phyloP scores from a whole-genome alignment of 2,329 filamentous ascomycete genomes.

The Botryotinia convoluta region DNA sequence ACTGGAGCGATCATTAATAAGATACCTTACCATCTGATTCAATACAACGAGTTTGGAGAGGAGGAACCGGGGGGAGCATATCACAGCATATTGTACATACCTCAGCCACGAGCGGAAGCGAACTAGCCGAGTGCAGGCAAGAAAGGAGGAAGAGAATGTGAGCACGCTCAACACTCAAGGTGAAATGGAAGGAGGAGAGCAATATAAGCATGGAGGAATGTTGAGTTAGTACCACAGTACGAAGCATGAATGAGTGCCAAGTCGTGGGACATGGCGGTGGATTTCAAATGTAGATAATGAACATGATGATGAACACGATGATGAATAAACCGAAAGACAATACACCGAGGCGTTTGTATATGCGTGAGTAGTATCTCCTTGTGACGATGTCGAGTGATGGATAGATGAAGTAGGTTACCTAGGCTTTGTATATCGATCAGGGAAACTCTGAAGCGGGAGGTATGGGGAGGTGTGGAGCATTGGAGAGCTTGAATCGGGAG shows the following conservation, averaged over 20 bases:
- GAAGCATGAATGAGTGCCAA: not conserved
- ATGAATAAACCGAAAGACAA: not conserved
- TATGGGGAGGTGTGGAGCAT: not conserved
- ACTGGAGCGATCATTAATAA: not conserved
- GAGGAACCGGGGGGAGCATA: not conserved
- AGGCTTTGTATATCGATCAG: not conserved
- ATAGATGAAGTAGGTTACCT: not conserved
- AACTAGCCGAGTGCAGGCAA: not conserved
- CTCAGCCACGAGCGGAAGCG: not conserved
- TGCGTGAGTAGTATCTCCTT: not conserved
- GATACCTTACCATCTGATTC: not conserved
- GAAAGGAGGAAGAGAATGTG: not conserved
- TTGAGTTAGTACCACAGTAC: not conserved
- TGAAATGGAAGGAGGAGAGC: not conserved
- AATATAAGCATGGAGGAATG: not conserved
- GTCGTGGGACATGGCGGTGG: not conserved
- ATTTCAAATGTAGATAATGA: not conserved
- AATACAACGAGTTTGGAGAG: not conserved
- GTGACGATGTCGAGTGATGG: not conserved
- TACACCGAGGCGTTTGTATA: not conserved
- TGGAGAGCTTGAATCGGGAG: not conserved
- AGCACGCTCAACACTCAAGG: not conserved
- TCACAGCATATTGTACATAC: not conserved
- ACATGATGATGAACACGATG: not conserved
- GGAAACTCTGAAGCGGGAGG: not conserved